A percentile compares a stretch with the other conserved stretches of the same genome.
These are phyloP conservation scores for Baeospora myosura DNA, from an alignment of 1,284 basidiomycete species.

Conservation along the genomic window DNA sequence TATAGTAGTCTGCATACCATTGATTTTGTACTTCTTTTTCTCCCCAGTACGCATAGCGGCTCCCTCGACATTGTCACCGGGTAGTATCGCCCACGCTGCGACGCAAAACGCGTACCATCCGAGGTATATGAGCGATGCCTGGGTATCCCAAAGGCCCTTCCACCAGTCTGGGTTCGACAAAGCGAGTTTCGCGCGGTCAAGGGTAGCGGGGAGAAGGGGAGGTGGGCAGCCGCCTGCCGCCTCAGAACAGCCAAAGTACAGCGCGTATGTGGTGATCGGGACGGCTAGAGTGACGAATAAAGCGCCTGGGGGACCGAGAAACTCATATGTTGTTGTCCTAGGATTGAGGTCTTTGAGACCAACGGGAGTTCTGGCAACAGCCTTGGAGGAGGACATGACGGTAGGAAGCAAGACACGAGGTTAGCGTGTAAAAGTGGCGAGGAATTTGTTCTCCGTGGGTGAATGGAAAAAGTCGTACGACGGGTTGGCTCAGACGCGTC, in stretches of 20 bases:
- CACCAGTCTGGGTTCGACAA: conserved; percentile 56
- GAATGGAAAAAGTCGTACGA: too few relatives aligned
- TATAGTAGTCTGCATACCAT: conserved; percentile 50
- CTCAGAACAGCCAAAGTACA: conserved; percentile 86
- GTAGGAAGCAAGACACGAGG: conserved; percentile 4
- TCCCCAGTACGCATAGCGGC: conserved; percentile 72
- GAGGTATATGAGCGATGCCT: conserved; percentile 72
- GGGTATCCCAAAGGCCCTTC: conserved; percentile 71
- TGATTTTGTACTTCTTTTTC: conserved; percentile 87
- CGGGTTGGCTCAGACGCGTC: too few relatives aligned
- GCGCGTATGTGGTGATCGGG: conserved; percentile 69
- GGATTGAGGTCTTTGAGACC: conserved; percentile 47
- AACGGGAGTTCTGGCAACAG: too few relatives aligned
- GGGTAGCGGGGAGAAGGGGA: conserved; percentile 31
- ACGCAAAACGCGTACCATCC: conserved; percentile 90
- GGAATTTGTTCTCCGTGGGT: too few relatives aligned
- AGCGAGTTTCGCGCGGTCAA: conserved; percentile 27
- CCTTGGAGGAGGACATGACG: conserved; percentile 18
- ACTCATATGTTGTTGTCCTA: conserved; percentile 69
- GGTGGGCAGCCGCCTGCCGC: conserved; percentile 70
- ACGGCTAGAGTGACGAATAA: conserved; percentile 66
- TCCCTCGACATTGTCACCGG: conserved; percentile 83
- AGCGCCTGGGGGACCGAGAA: conserved; percentile 81
- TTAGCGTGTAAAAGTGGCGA: too few relatives aligned
- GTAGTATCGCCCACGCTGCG: conserved; percentile 76